phyloP scores from a whole-genome alignment of 2,329 filamentous ascomycete genomes.

The Dactylonectria macrodidyma region DNA sequence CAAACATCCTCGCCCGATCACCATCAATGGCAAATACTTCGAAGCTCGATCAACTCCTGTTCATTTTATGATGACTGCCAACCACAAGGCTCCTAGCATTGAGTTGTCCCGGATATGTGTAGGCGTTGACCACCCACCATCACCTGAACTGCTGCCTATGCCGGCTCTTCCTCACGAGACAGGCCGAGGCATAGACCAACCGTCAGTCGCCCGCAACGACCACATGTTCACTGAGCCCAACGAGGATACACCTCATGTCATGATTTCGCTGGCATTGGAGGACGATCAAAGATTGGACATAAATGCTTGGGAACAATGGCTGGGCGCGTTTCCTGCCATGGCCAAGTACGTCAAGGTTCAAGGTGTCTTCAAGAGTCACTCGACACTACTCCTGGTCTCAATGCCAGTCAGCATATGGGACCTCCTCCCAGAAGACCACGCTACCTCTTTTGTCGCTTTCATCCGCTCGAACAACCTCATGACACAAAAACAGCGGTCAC shows the following conservation, averaged over 20 bases:
- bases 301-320: constrained; percentile 73
- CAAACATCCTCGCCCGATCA: constrained; percentile 71
- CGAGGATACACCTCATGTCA: constrained; percentile 71
- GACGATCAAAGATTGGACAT: constrained; percentile 70
- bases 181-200: constrained; percentile 47
- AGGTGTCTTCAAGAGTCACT: constrained; percentile 74
- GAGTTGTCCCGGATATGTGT: constrained; percentile 61
- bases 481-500: constrained; percentile 47
- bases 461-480: constrained; percentile 71
- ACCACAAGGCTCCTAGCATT: constrained; percentile 72
- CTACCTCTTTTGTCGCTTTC: constrained; percentile 71
- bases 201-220: constrained; percentile 42
- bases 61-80: constrained; percentile 75
- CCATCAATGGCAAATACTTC: constrained; percentile 70
- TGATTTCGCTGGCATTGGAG: constrained; percentile 73
- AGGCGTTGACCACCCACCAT: constrained; percentile 45
- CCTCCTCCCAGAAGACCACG: constrained; percentile 69
- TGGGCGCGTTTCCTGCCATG: constrained; percentile 68
- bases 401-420: constrained; percentile 74
- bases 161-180: constrained; percentile 39
- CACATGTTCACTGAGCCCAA: constrained; percentile 61
- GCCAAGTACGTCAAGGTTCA: constrained; percentile 74
- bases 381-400: constrained; percentile 70
- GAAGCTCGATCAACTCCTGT: constrained; percentile 72
- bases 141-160: constrained; percentile 39